These are phyloP conservation scores for Macrocystidia cucumis DNA, from an alignment of 1,284 basidiomycete genomes.

Conservation along the genomic window DNA sequence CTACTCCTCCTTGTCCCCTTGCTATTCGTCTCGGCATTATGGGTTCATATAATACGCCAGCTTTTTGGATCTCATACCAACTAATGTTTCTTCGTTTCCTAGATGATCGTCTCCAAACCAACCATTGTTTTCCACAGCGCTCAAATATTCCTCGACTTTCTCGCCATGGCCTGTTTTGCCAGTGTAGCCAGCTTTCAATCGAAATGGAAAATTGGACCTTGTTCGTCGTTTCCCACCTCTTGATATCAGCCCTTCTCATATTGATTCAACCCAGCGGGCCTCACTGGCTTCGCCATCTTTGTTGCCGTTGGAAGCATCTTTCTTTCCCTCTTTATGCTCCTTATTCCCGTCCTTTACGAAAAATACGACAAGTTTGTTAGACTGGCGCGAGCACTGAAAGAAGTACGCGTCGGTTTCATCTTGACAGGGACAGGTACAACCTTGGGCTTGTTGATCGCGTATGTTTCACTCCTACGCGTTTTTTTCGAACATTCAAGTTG, in stretches of 20 bases:
- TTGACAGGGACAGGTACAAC: conserved; percentile 60
- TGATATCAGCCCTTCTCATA: conserved; percentile 7
- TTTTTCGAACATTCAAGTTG: conserved; percentile 2
- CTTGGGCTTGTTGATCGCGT: conserved; percentile 70
- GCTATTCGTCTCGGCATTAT: conserved; percentile 52
- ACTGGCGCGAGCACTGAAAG: conserved; percentile 72
- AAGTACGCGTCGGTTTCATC: conserved; percentile 77
- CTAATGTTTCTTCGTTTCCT: conserved; percentile 12
- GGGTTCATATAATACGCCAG: conserved; percentile 33
- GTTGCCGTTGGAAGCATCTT: conserved; percentile 64
- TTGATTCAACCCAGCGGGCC: conserved; percentile 51
- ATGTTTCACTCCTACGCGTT: conserved; percentile 21
- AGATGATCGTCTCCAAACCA: conserved; percentile 84
- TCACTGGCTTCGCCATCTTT: conserved; percentile 82
- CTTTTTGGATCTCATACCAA: conserved; percentile 10
- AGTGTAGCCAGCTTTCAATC: conserved; percentile 83
- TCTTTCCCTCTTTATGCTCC: conserved; percentile 62
- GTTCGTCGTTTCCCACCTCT: conserved; percentile 39
- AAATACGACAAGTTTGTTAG: conserved; percentile 75
- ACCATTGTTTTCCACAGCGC: conserved; percentile 64
- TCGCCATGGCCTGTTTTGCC: conserved; percentile 83
- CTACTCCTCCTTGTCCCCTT: conserved; percentile 51
- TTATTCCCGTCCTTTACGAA: conserved; percentile 78
- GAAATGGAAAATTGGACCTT: conserved; percentile 74
- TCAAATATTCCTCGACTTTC: conserved; percentile 84